phyloP scores from a whole-genome alignment of 352 stramenopile genomes.

The Phytophthora litchii region DNA sequence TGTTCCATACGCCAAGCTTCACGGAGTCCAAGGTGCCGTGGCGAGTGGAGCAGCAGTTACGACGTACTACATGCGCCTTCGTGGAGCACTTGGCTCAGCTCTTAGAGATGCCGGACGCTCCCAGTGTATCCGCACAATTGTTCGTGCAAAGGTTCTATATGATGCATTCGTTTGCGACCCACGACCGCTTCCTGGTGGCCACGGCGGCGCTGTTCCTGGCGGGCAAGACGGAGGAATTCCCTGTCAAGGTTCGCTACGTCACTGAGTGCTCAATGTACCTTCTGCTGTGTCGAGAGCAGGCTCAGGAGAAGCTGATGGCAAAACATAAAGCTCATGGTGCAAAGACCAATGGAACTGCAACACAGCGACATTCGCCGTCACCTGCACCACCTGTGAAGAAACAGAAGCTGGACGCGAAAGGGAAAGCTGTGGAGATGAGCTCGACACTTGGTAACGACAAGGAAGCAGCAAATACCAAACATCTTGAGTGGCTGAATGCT shows the following conservation, averaged over 20 bases:
- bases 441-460: conserved; percentile 58
- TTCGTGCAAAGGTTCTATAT: conserved; percentile 83
- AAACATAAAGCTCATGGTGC: conserved; percentile 20
- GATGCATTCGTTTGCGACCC: conserved; percentile 75
- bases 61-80: conserved; percentile 68
- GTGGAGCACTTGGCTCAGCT: conserved; percentile 68
- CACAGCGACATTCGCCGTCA: conserved; percentile 16
- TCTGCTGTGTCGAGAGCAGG: conserved; percentile 50
- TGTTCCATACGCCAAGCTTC: conserved; percentile 60
- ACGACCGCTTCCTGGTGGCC: conserved; percentile 82
- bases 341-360: conserved; percentile 19
- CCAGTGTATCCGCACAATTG: conserved; percentile 61
- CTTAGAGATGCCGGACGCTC: conserved; percentile 64
- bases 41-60: conserved; percentile 63
- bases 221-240: conserved; percentile 78
- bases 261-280: conserved; percentile 80
- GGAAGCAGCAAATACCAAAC: conserved; percentile 58
- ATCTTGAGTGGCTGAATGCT: conserved; percentile 69
- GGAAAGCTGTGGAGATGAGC: conserved; percentile 56
- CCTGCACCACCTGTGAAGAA: conserved; percentile 25
- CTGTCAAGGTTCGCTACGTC: conserved; percentile 77
- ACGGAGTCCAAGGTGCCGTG: conserved; percentile 51
- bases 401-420: conserved; percentile 38
- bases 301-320: conserved; percentile 34
- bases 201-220: conserved; percentile 80